Evolutionary conservation across 345 rosid genomes (phyloP), one percentile per base, ranked within the genome.

Genomic region (Sonneratia caseolaris): DNA sequence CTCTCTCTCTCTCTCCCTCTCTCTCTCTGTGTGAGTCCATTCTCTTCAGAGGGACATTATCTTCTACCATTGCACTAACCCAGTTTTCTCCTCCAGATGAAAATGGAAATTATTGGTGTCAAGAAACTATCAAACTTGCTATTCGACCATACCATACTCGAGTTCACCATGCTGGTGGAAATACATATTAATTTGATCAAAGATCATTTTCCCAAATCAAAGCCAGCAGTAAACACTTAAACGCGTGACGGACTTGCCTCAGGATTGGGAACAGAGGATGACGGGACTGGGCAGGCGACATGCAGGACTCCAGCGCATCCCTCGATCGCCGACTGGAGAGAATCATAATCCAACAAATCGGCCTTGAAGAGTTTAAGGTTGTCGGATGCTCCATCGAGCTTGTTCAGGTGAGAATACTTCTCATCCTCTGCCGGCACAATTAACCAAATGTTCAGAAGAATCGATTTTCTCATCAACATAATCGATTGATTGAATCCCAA

Each of bases 301-400:
- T 90, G 98, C 73, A 92, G 84, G 67, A 88, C 91, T 3, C 90
- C 92, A 7, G 2, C 65, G 73, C 89, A 92, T 14, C 94, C 94
- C 36, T 62, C 13, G 22, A 87, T 77, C 0, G 94, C 92, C 12
- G 80, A 70, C 55, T 4, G 70, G 37, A 88, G 76, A 53, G 93
- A 75, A 4, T 71, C 71, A 49, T 81, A 87, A 74, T 87, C 88
- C 38, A 87, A 43, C 76, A 90, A 69, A 24, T 87, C 94, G 45
- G 89, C 96, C 81, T 88, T 78, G 73, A 87, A 82, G 51, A 86
- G 88, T 79, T 82, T 85, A 70, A 92, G 84, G 48, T 87, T 87
- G 40, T 86, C 84, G 2, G 82, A 72, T 16, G 92, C 85, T 37
- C 80, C 83, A 1, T 81, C 89, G 8, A 90, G 76, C 64, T 80